phyloP scores from a whole-genome alignment of 495 filamentous ascomycete genomes.

The Opeltia flavorubescens region DNA sequence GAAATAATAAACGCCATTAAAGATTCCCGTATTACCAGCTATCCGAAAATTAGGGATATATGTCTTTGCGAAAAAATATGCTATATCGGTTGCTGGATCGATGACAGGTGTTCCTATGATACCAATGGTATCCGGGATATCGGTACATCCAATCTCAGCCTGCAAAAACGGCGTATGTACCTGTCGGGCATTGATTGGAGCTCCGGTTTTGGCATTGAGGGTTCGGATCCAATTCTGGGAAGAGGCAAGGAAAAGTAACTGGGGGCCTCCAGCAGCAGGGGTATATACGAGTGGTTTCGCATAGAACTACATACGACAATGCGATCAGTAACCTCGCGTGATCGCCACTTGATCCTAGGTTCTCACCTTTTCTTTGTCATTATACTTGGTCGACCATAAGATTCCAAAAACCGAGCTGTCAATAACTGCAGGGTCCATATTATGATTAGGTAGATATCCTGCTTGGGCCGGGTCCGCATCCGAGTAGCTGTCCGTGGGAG shows the following conservation, averaged over 20 bases:
- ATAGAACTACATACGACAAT: slow-evolving; percentile 14
- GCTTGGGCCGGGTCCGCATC: slow-evolving; percentile 29
- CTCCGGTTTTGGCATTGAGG: slow-evolving; percentile 25
- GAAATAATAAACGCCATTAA: slow-evolving; percentile 22
- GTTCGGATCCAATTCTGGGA: slow-evolving; percentile 23
- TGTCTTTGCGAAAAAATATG: slow-evolving; percentile 28
- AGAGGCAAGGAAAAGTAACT: slow-evolving; percentile 28
- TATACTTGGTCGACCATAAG: slow-evolving; percentile 19
- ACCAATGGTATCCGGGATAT: slow-evolving; percentile 25
- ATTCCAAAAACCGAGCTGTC: slow-evolving; percentile 20
- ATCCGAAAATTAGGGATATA: slow-evolving; percentile 16
- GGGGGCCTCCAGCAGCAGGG: slow-evolving; percentile 15
- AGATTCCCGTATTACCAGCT: slow-evolving; percentile 10
- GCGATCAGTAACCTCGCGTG: not conserved
- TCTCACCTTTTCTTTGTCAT: slow-evolving; percentile 16
- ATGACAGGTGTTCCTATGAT: slow-evolving; percentile 26
- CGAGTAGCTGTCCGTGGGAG: slow-evolving; percentile 12
- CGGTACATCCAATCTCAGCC: slow-evolving; percentile 25
- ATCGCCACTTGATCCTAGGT: slow-evolving; percentile 1
- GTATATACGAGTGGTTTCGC: slow-evolving; percentile 31
- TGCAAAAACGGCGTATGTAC: slow-evolving; percentile 23
- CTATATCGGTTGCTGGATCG: slow-evolving; percentile 21
- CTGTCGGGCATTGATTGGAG: slow-evolving; percentile 16
- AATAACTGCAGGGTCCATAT: slow-evolving; percentile 30
- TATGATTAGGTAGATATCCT: slow-evolving; percentile 30